These are phyloP conservation scores for Verticillium dahliae DNA, from an alignment of 2,329 filamentous ascomycete species.

Conservation along the genomic window DNA sequence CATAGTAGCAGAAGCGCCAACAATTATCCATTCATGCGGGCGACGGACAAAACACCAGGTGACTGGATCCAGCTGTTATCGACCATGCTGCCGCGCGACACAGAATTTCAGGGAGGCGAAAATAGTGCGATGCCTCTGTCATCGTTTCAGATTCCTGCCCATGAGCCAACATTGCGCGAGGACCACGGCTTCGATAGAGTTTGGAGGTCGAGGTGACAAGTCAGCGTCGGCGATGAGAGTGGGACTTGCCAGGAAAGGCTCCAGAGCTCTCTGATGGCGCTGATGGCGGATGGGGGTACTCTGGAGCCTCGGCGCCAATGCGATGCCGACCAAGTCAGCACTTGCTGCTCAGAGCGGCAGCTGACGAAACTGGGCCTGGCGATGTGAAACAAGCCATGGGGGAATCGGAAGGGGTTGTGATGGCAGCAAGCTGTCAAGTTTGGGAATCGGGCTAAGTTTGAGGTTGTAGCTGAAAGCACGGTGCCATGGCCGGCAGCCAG, in stretches of 20 bases:
- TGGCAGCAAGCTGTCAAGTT: slow-evolving; percentile 1
- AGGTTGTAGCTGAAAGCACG: neutral
- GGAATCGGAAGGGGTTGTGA: neutral
- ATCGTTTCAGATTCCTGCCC: slow-evolving; percentile 11
- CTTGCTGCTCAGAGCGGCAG: slow-evolving; percentile 5
- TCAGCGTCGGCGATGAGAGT: neutral
- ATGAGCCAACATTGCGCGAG: slow-evolving; percentile 2
- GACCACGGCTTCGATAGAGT: slow-evolving; percentile 2
- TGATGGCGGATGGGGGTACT: too few species aligned
- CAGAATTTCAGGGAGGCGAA: slow-evolving; percentile 1
- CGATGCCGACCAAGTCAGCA: neutral
- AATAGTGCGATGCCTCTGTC: slow-evolving; percentile 11
- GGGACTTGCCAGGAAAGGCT: slow-evolving; percentile 3
- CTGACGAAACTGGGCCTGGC: neutral
- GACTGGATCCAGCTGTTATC: neutral
- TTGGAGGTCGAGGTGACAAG: neutral
- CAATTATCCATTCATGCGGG: neutral
- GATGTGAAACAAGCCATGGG: neutral
- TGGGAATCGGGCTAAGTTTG: neutral
- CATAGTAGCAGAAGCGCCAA: neutral
- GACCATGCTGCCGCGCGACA: neutral
- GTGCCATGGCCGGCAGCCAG: neutral
- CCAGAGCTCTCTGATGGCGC: slow-evolving; percentile 1
- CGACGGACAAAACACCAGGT: neutral
- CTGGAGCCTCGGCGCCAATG: slow-evolving; percentile 6